Percentiles rank a stretch among this genome's conserved stretches.
Conservation (phyloP, 352 stramenopile genomes). For the Globisporangium viniferum region DNA sequence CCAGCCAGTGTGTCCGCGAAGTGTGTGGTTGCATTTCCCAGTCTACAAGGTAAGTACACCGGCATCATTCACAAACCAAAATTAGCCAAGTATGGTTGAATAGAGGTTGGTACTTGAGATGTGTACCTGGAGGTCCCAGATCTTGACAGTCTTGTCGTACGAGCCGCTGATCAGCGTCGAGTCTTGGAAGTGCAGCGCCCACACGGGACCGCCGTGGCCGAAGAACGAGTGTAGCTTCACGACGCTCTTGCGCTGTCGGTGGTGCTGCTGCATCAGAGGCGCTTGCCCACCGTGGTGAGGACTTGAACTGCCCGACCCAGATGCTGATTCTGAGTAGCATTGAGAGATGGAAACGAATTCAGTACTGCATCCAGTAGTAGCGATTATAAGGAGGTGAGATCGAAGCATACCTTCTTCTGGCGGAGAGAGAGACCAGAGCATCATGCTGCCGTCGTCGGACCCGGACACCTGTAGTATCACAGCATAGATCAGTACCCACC, state of each 20-base stretch:
- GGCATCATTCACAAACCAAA: background rate
- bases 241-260: constrained; percentile 24
- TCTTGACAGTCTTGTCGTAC: constrained; percentile 37
- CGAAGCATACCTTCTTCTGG: constrained; percentile 15
- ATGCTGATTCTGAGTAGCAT: background rate
- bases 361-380: background rate
- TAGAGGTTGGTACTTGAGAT: background rate
- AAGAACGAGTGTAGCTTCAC: constrained; percentile 31
- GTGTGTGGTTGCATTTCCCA: constrained; percentile 22
- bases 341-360: background rate
- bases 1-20: constrained; percentile 27
- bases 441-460: constrained; percentile 32
- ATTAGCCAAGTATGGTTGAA: background rate
- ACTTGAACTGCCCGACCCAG: background rate
- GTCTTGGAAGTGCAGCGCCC: constrained; percentile 23
- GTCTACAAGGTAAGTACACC: constrained; percentile 2
- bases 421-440: constrained; percentile 27
- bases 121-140: constrained; percentile 29
- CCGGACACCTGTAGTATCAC: constrained; percentile 20
- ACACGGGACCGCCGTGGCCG: constrained; percentile 27
- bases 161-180: constrained; percentile 25
- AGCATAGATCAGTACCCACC: background rate
- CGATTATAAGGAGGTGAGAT: background rate
- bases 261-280: constrained; percentile 26
- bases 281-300: background rate